These are phyloP conservation scores for Sphagnum magellanicum DNA, from an alignment of 228 moss, liverwort and hornwort species.

Conservation along the genomic window DNA sequence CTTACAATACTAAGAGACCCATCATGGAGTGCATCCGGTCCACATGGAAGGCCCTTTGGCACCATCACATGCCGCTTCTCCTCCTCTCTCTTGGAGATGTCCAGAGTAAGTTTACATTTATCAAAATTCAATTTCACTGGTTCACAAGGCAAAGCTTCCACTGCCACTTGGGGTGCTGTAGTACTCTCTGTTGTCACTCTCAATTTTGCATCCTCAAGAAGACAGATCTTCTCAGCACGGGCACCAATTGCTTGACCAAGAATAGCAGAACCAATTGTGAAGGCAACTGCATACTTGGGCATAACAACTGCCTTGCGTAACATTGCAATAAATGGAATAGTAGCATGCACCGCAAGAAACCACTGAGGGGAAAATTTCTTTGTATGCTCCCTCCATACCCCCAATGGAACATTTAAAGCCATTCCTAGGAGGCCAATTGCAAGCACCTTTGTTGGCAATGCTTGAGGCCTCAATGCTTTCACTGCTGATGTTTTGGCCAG, in stretches of 20 bases:
- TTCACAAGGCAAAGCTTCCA: background rate
- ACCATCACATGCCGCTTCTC: conserved; percentile 6
- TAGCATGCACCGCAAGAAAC: conserved; percentile 92
- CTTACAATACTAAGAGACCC: conserved; percentile 10
- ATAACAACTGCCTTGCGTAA: conserved; percentile 92
- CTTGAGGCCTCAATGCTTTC: conserved; percentile 76
- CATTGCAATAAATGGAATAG: conserved; percentile 97
- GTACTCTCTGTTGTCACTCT: conserved; percentile 5
- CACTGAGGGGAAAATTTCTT: conserved; percentile 92
- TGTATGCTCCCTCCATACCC: conserved; percentile 92
- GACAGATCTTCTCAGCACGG: conserved; percentile 74
- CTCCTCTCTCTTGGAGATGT: background rate
- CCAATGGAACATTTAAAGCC: conserved; percentile 86
- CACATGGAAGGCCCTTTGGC: conserved; percentile 16
- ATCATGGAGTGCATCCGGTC: conserved; percentile 11
- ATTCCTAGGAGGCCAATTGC: conserved; percentile 90
- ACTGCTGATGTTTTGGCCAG: conserved; percentile 73
- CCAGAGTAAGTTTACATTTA: conserved; percentile 5
- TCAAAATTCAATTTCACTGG: background rate
- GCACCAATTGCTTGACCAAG: conserved; percentile 92
- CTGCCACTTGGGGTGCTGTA: background rate
- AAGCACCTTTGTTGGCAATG: conserved; percentile 79
- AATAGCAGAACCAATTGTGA: conserved; percentile 88
- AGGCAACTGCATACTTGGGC: conserved; percentile 94
- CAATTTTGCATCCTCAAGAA: conserved; percentile 2